Conservation (phyloP, 2,329 filamentous ascomycete genomes). For the Clonostachys rosea region DNA sequence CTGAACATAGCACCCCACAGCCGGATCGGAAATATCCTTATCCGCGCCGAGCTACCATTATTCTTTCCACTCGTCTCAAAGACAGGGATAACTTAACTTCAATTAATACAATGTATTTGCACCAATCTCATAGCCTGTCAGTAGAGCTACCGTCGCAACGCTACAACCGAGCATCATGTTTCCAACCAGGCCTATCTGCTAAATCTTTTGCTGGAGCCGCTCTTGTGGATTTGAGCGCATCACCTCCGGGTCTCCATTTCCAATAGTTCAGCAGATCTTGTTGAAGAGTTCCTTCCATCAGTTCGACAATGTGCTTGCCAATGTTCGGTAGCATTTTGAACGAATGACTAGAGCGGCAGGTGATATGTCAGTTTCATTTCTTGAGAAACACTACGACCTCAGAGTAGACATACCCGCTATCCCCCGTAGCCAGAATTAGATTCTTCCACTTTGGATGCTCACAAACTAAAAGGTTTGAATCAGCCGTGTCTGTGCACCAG, state of each 20-base stretch:
- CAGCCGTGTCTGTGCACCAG: conserved; percentile 27
- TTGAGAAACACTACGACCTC: not conserved
- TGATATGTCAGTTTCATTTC: not conserved
- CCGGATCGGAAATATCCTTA: not conserved
- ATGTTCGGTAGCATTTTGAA: conserved; percentile 41
- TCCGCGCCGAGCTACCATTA: not conserved
- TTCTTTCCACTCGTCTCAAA: not conserved
- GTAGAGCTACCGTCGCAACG: not conserved
- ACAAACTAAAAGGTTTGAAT: conserved; percentile 23
- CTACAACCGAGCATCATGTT: conserved; percentile 5
- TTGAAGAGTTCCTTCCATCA: conserved; percentile 31
- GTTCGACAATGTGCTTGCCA: conserved; percentile 38
- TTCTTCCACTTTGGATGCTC: conserved; percentile 34
- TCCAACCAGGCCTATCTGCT: conserved; percentile 38
- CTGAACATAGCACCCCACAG: no score
- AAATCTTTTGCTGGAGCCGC: conserved; percentile 34
- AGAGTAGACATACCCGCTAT: conserved; percentile 30
- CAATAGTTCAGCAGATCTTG: conserved; percentile 31
- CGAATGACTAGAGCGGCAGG: conserved; percentile 22
- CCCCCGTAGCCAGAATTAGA: conserved; percentile 37
- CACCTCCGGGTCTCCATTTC: conserved; percentile 39
- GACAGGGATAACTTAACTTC: not conserved
- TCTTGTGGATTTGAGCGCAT: conserved; percentile 33
- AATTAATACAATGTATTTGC: not conserved
- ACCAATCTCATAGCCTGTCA: not conserved